Evolutionary conservation across 176 grass and related monocot species (phyloP).

Genomic region (Urochloa ruziziensis): DNA sequence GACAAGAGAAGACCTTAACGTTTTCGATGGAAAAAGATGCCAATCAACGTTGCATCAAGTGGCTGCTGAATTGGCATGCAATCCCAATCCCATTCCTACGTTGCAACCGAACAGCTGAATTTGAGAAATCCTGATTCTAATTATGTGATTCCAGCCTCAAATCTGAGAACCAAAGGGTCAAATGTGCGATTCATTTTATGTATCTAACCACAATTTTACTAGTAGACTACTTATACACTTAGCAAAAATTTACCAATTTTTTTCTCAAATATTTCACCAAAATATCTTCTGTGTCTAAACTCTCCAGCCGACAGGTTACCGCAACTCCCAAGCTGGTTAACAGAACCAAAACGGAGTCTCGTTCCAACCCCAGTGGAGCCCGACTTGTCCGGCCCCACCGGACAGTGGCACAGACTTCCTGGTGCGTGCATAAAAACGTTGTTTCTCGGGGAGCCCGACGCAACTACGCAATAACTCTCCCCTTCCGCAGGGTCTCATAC

Average conservation of each 20-base stretch:
- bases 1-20: no score
- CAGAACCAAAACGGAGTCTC: background rate
- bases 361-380: background rate
- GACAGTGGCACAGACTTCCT: background rate
- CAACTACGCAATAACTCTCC: slow-evolving; percentile 6
- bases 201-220: no score
- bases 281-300: background rate
- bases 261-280: background rate
- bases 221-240: background rate
- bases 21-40: no score
- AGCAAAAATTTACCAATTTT: background rate
- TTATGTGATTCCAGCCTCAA: no score
- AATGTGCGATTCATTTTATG: no score
- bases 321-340: background rate
- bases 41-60: no score
- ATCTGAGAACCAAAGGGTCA: no score
- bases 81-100: no score
- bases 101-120: no score
- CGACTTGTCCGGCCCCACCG: background rate
- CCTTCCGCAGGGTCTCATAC: background rate
- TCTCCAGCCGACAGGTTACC: background rate
- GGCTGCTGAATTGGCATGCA: no score
- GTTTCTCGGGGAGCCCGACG: background rate
- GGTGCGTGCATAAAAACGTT: background rate
- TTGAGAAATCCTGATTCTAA: no score